Evolutionary conservation across 345 rosid genomes (phyloP), one percentile per base, ranked within the genome.

Genomic region (Cardamine occulta): DNA sequence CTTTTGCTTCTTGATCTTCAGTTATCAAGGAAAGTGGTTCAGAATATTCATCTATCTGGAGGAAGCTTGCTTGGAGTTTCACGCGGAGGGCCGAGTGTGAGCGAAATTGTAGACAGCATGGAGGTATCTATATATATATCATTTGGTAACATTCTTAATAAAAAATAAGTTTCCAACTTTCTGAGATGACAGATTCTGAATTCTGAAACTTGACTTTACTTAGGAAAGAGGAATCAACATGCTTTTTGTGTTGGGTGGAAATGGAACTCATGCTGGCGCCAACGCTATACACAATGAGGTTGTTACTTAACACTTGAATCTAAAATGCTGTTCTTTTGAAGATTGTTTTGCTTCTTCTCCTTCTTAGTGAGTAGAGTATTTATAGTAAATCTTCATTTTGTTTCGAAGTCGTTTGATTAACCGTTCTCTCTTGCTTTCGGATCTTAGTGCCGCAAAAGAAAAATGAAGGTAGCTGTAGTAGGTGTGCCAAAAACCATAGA

Each of bases 401-500:
- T 28, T 68, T 2, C 9, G 23, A 8, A 52, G 35, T 5, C 1
- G 63, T 15, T n/a, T 54, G 2, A 21, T 65, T 42, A 11, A 47
- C 18, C 0, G 10, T 19, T 17, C 49, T 53, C 10, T 64, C 42
- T 66, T 57, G 49, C 8, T 24, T 66, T 31, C 2, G 11, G 15
- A 72, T 74, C 83, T 8, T 68, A 95, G 98, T 95, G 99, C 77
- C 84, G 88, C 47, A 88, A 84, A 82, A 83, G 97, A 80, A 82
- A 82, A 75, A 17, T 92, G 78, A 84, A 56, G 77, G 88, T 95
- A 70, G 94, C 98, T 78, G 88, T 95, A 21, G 98, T 95, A 86
- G 99, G 99, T 73, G 98, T 95, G 78, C 98, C 99, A 39, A 95
- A 95, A 80, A 95, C 98, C 66, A 95, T 95, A 12, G 98, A 95